A percentile compares a stretch with the other conserved stretches of the same genome.
phyloP scores from a whole-genome alignment of 2,329 filamentous ascomycete genomes.

The Xylaria sp. region DNA sequence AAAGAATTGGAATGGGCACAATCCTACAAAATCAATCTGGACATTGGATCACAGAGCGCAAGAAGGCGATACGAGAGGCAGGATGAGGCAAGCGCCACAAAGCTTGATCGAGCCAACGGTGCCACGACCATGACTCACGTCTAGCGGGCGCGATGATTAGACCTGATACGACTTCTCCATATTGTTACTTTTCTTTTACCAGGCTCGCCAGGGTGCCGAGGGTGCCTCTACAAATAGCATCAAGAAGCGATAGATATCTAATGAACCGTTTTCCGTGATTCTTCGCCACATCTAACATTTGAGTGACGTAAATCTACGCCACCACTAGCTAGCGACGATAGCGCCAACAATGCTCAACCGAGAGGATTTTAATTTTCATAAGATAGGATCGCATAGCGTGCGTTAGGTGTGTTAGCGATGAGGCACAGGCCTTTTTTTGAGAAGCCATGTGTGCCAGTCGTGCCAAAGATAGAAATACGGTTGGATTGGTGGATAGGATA shows the following conservation, averaged over 20 bases:
- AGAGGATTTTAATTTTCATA: background rate
- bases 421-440: background rate
- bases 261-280: background rate
- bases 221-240: slow-evolving; percentile 1
- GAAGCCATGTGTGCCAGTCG: background rate
- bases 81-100: background rate
- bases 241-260: background rate
- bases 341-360: background rate
- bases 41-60: background rate
- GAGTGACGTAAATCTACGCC: background rate
- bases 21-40: background rate
- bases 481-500: background rate
- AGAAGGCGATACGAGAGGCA: slow-evolving; percentile 1
- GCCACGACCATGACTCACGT: background rate
- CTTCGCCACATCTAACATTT: background rate
- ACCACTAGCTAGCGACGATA: background rate
- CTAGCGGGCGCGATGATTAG: background rate
- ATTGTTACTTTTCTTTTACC: background rate
- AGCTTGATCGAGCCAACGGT: background rate
- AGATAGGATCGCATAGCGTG: no score
- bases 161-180: background rate
- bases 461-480: background rate
- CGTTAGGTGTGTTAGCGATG: background rate
- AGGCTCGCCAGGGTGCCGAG: no score
- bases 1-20: background rate